Percentiles rank a stretch among this genome's conserved stretches.
Evolutionary conservation across 768 basidiomycete genomes (phyloP).

Genomic region (Hygrocybe coccinea): DNA sequence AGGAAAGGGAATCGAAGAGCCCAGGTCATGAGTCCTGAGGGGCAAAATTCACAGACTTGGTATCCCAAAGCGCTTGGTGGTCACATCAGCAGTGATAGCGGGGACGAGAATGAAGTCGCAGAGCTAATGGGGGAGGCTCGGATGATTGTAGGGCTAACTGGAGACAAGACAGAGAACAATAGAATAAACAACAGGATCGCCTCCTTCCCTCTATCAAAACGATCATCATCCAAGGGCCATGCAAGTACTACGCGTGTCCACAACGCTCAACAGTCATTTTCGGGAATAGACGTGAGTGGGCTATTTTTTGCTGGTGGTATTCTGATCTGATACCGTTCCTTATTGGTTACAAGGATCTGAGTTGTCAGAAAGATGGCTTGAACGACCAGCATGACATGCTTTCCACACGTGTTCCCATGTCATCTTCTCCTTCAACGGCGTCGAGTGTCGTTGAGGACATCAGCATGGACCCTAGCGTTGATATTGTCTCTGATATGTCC

Average conservation of each 20-base stretch:
- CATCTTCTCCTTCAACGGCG: not conserved
- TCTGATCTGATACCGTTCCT: not conserved
- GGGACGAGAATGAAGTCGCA: slow-evolving; percentile 23
- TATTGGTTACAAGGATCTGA: not conserved
- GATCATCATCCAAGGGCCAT: not conserved
- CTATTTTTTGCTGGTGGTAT: not conserved
- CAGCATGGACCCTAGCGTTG: not conserved
- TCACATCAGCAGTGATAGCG: slow-evolving; percentile 40
- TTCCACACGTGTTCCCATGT: no score
- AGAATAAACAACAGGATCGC: not conserved
- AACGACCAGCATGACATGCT: no score
- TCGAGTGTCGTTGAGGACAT: no score
- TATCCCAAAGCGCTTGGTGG: slow-evolving; percentile 37
- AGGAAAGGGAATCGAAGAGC: not conserved
- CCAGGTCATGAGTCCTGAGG: not conserved
- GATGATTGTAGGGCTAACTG: slow-evolving; percentile 25
- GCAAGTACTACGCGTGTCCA: not conserved
- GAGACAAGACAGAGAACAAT: slow-evolving; percentile 24
- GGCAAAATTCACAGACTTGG: slow-evolving; percentile 14
- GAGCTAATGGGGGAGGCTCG: not conserved
- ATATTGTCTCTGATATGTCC: not conserved
- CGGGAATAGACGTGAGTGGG: not conserved
- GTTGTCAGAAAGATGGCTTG: not conserved
- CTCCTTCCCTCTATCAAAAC: not conserved
- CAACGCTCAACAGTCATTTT: not conserved